Percentiles rank a stretch among this genome's conserved stretches.
These are phyloP conservation scores for Macroventuria anomochaeta DNA, from an alignment of 2,329 filamentous ascomycete species.

Conservation along the genomic window DNA sequence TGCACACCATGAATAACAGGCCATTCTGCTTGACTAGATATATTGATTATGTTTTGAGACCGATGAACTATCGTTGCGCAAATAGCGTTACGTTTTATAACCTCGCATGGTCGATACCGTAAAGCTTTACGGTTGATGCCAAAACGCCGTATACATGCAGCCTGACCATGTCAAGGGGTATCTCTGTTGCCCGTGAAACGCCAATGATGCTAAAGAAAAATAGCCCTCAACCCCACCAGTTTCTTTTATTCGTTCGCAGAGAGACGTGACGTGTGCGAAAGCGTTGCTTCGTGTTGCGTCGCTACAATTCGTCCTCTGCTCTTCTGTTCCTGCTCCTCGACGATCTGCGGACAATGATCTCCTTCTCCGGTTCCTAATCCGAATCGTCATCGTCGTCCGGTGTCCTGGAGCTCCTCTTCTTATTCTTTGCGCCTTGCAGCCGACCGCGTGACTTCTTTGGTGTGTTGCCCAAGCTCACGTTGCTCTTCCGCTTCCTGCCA, in stretches of 20 bases:
- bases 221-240: too few species aligned
- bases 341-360: not conserved
- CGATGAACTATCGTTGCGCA: not conserved
- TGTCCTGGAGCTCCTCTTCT: slow-evolving; percentile 41
- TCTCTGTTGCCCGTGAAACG: slow-evolving; percentile 15
- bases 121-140: not conserved
- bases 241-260: not conserved
- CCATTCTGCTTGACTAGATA: too few species aligned
- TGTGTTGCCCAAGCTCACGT: slow-evolving; percentile 34
- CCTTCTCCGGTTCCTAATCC: slow-evolving; percentile 26
- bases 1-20: not conserved
- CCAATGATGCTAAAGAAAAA: slow-evolving; percentile 4
- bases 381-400: slow-evolving; percentile 41
- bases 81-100: not conserved
- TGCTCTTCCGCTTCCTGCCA: slow-evolving; percentile 55
- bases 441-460: slow-evolving; percentile 45
- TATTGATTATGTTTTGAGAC: not conserved
- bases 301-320: not conserved
- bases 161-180: slow-evolving; percentile 15
- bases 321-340: not conserved
- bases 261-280: not conserved
- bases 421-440: slow-evolving; percentile 25
- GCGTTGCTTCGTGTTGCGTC: too few species aligned
- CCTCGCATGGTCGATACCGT: not conserved
- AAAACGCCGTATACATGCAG: slow-evolving; percentile 18